Conservation (phyloP, 2,329 filamentous ascomycete species). For the Arthrinium phaeospermum region DNA sequence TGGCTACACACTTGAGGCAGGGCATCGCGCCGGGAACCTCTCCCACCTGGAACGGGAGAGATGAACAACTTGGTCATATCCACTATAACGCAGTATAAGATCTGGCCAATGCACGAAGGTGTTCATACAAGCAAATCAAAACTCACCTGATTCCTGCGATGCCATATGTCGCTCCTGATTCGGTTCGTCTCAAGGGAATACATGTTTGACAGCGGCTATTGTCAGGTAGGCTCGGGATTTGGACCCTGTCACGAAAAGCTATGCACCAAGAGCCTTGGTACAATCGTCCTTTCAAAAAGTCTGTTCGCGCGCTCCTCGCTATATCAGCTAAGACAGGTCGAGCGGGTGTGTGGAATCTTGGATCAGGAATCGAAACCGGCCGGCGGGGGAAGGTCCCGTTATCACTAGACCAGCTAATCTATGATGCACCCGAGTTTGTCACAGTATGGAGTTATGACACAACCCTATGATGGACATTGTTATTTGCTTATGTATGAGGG, state of each 20-base stretch:
- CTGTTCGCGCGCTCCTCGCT: not conserved
- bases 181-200: not conserved
- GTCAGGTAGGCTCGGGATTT: not conserved
- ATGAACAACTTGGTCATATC: not conserved
- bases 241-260: not conserved
- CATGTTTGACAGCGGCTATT: not conserved
- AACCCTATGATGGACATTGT: not conserved
- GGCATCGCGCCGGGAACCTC: too few species aligned
- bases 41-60: not conserved
- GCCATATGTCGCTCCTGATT: not conserved
- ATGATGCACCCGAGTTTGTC: not conserved
- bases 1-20: too few species aligned
- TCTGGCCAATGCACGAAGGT: not conserved
- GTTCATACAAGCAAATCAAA: not conserved
- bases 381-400: too few species aligned
- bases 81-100: not conserved
- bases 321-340: not conserved
- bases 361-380: not conserved
- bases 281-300: not conserved
- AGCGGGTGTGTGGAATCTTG: not conserved
- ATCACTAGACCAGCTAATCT: not conserved
- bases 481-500: slow-evolving; percentile 14
- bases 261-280: not conserved
- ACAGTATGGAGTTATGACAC: not conserved
- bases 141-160: not conserved